Evolutionary conservation across 1,139 yeast genomes (phyloP).

Genomic region (Tardiomyces digboiensis): DNA sequence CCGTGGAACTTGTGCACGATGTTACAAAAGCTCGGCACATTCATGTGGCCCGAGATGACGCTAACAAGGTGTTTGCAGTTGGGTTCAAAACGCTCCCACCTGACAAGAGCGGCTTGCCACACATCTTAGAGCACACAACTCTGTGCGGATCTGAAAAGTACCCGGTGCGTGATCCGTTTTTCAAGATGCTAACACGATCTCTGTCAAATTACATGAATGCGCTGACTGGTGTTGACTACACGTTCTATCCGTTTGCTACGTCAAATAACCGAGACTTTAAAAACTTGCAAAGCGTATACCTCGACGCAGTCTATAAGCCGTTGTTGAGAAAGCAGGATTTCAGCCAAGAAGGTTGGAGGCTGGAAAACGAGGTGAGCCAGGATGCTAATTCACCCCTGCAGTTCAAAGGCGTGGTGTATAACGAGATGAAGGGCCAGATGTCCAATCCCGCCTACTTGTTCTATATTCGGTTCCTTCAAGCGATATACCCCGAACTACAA

Average conservation of each 20-base stretch:
- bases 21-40: slow-evolving; percentile 72
- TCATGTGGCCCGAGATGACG: slow-evolving; percentile 70
- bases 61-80: slow-evolving; percentile 79
- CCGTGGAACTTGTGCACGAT: slow-evolving; percentile 59
- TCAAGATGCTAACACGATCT: slow-evolving; percentile 87
- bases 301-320: slow-evolving; percentile 84
- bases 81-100: slow-evolving; percentile 95
- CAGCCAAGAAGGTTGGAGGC: slow-evolving; percentile 96
- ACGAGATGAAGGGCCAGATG: slow-evolving; percentile 98
- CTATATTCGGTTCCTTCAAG: slow-evolving; percentile 75
- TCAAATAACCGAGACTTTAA: slow-evolving; percentile 75
- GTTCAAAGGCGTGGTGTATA: slow-evolving; percentile 94
- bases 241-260: slow-evolving; percentile 94
- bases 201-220: slow-evolving; percentile 97
- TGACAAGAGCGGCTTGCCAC: slow-evolving; percentile 90
- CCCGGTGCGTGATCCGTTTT: slow-evolving; percentile 96
- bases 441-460: slow-evolving; percentile 81
- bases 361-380: slow-evolving; percentile 56
- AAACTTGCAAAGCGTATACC: slow-evolving; percentile 79
- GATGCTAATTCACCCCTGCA: slow-evolving; percentile 52
- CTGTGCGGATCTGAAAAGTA: slow-evolving; percentile 85
- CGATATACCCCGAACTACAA: slow-evolving; percentile 75
- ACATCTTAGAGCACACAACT: slow-evolving; percentile 90
- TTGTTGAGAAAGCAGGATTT: slow-evolving; percentile 71
- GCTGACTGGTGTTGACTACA: slow-evolving; percentile 95